These are phyloP conservation scores for Selaginella tamariscina DNA, from an alignment of 75 land plant genomes.

Conservation along the genomic window DNA sequence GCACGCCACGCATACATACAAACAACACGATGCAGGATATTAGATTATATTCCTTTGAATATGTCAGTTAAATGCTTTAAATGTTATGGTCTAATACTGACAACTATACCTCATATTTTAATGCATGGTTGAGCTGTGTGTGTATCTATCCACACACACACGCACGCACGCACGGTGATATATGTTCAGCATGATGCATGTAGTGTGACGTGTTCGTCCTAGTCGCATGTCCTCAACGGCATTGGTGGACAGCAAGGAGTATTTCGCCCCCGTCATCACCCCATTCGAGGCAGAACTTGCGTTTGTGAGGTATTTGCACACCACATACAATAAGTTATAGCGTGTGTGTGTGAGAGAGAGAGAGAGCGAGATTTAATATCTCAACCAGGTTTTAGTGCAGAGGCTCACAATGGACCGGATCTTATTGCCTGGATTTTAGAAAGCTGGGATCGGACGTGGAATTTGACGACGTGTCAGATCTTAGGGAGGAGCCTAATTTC, in stretches of 20 bases:
- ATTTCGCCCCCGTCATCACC: slow-evolving; percentile 81
- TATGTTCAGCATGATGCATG: too few species aligned
- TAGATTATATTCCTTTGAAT: too few species aligned
- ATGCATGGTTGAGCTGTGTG: too few species aligned
- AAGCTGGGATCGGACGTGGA: slow-evolving; percentile 19
- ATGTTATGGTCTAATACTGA: too few species aligned
- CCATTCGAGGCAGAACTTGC: slow-evolving; percentile 88
- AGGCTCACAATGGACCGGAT: slow-evolving; percentile 85
- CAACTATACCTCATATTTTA: too few species aligned
- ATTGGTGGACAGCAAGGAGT: slow-evolving; percentile 87
- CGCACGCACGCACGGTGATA: too few species aligned
- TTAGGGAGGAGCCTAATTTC: slow-evolving; percentile 48
- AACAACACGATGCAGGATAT: too few species aligned
- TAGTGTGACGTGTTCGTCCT: slow-evolving; percentile 91
- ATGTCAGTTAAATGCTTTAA: too few species aligned
- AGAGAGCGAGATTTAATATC: neutral
- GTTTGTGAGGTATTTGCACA: slow-evolving; percentile 37
- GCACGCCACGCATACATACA: too few species aligned
- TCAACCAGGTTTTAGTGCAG: slow-evolving; percentile 19
- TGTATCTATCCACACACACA: too few species aligned
- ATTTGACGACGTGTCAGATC: neutral
- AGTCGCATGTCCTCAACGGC: slow-evolving; percentile 93
- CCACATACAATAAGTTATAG: too few species aligned
- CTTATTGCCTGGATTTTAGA: slow-evolving; percentile 50
- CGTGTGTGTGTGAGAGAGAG: neutral